These are phyloP conservation scores for Ganoderma lucidum DNA, from an alignment of 1,284 basidiomycete species.

Conservation along the genomic window DNA sequence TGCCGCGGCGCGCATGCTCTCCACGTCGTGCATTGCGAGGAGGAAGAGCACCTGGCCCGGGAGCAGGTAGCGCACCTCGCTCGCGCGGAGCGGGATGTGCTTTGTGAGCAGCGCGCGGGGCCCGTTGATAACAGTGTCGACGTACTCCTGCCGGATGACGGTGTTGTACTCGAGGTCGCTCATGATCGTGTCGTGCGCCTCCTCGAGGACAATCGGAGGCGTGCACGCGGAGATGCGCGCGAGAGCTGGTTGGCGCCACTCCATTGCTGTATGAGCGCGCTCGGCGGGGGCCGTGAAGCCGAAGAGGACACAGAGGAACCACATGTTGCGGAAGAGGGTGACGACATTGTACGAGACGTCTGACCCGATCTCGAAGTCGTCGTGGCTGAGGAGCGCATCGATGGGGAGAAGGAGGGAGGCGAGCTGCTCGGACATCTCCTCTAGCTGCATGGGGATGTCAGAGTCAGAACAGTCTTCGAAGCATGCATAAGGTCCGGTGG, in stretches of 20 bases:
- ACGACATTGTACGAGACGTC: conserved; percentile 72
- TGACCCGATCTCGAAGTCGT: conserved; percentile 73
- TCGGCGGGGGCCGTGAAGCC: conserved; percentile 63
- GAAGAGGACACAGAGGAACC: conserved; percentile 93
- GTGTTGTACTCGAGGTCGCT: conserved; percentile 96
- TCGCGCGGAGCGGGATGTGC: conserved; percentile 73
- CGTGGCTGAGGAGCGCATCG: conserved; percentile 86
- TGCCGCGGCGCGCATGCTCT: conserved; percentile 84
- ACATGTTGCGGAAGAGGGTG: conserved; percentile 90
- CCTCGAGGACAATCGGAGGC: conserved; percentile 86
- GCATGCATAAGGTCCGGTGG: neutral
- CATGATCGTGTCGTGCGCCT: conserved; percentile 84
- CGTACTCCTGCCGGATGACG: conserved; percentile 90
- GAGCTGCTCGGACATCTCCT: conserved; percentile 86
- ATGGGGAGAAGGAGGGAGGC: conserved; percentile 90
- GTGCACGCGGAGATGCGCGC: conserved; percentile 89
- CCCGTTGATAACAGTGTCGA: conserved; percentile 73
- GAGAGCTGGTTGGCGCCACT: conserved; percentile 82
- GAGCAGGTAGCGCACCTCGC: conserved; percentile 81
- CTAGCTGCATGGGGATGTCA: conserved; percentile 54
- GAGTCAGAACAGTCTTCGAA: conserved; percentile 19
- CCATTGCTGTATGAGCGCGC: conserved; percentile 67
- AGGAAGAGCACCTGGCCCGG: conserved; percentile 91
- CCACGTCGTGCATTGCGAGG: conserved; percentile 89
- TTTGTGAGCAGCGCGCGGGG: conserved; percentile 73